Evolutionary conservation across 1,284 basidiomycete species (phyloP).

Genomic region (Ganoderma meredithae): DNA sequence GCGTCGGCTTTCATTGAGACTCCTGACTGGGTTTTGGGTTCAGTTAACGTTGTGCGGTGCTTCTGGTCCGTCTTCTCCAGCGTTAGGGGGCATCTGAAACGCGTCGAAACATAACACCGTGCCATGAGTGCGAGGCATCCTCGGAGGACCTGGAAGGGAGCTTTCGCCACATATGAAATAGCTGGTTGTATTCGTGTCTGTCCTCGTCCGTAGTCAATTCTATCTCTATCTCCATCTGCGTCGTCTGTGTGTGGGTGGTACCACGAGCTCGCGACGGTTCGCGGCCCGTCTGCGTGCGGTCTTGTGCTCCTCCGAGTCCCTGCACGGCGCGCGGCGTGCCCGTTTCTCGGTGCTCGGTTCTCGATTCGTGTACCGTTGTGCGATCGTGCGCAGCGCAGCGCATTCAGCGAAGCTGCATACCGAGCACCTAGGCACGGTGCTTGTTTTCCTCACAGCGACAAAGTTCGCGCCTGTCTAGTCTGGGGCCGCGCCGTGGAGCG

Average conservation of each 20-base stretch:
- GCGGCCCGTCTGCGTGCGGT: not conserved
- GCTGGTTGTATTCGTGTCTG: not conserved
- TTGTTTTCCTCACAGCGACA: not conserved
- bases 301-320: not conserved
- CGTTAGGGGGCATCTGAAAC: not conserved
- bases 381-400: not conserved
- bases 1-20: not conserved
- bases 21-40: not conserved
- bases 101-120: not conserved
- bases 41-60: not conserved
- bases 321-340: not conserved
- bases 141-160: not conserved
- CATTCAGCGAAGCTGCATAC: not conserved
- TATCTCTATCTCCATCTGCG: not conserved
- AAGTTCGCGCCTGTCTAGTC: not conserved
- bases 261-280: not conserved
- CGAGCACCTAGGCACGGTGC: not conserved
- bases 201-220: not conserved
- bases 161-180: not conserved
- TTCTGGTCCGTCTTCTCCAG: not conserved
- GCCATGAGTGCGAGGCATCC: constrained; percentile 11
- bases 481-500: not conserved
- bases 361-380: not conserved
- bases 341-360: too few relatives aligned
- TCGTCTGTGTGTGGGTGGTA: not conserved